Evolutionary conservation across 2,329 filamentous ascomycete genomes (phyloP).

Genomic region (Trichoderma simmonsii): DNA sequence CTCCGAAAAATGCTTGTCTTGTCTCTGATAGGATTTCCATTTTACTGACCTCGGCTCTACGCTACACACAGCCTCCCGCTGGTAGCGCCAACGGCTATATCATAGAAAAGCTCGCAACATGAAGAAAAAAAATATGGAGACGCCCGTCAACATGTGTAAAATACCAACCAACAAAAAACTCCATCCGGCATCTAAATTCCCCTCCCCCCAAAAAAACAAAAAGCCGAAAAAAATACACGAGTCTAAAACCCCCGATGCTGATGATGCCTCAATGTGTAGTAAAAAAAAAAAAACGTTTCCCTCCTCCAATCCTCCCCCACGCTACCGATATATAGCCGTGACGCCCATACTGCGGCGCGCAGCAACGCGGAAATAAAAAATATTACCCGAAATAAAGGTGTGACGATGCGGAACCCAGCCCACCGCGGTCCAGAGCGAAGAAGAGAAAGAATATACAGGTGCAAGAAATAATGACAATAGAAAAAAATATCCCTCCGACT

Average conservation of each 20-base stretch:
- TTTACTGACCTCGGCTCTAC: conserved; percentile 13
- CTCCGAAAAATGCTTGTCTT: not conserved
- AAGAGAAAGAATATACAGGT: conserved; percentile 3
- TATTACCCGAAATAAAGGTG: not conserved
- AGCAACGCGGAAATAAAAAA: not conserved
- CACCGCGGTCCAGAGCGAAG: not conserved
- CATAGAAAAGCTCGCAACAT: not conserved
- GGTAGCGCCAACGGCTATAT: conserved; percentile 10
- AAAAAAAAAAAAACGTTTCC: not conserved
- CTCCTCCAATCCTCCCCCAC: not conserved
- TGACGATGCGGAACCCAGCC: conserved; percentile 10
- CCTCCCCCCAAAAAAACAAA: not conserved
- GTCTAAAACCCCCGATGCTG: conserved; percentile 15
- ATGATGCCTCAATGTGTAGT: conserved; percentile 7
- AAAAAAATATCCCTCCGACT: not conserved
- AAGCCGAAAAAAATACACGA: conserved; percentile 12
- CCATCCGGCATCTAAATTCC: conserved; percentile 12
- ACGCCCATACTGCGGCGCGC: not conserved
- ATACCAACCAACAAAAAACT: not conserved
- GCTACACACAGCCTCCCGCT: not conserved
- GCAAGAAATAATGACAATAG: not conserved
- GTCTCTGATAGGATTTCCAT: not conserved
- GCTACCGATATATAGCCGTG: conserved; percentile 1
- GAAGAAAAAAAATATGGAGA: not conserved
- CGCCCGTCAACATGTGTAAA: not conserved